A percentile compares a stretch with the other conserved stretches of the same genome.
Evolutionary conservation across 2,329 filamentous ascomycete species (phyloP).

Genomic region (Aureobasidium sp.): DNA sequence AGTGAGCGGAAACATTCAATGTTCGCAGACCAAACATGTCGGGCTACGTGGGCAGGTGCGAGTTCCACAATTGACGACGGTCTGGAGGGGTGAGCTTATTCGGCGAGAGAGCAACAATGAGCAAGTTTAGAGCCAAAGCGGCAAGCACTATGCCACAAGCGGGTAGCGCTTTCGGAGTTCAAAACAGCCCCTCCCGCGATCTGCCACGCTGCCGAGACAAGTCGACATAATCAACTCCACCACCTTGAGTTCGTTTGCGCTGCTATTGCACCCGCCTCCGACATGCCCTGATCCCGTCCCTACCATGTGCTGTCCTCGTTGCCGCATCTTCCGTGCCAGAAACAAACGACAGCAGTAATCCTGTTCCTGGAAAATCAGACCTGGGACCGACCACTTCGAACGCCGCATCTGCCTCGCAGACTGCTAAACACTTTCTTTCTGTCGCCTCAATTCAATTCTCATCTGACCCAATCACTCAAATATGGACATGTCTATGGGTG

Average conservation of each 20-base stretch:
- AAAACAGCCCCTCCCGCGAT: neutral
- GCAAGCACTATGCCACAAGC: neutral
- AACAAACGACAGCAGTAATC: neutral
- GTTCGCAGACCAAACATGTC: constrained; percentile 1
- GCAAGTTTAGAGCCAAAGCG: neutral
- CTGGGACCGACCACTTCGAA: neutral
- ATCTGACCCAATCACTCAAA: neutral
- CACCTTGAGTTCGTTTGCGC: constrained; percentile 1
- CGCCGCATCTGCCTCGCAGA: neutral
- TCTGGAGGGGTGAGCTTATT: neutral
- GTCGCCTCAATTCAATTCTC: neutral
- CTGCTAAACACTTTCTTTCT: neutral
- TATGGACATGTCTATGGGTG: constrained; percentile 23
- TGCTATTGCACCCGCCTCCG: neutral
- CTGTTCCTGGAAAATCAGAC: neutral
- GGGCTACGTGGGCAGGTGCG: neutral
- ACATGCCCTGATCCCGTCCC: neutral
- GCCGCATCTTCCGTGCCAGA: neutral
- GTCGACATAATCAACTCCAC: neutral
- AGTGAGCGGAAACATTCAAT: neutral
- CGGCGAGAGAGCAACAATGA: neutral
- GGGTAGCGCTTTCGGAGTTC: neutral
- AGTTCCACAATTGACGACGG: neutral
- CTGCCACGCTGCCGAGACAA: neutral
- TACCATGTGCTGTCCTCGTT: neutral